Evolutionary conservation across 805 yeast genomes (phyloP).

Genomic region (Saccharomycopsis guyanensis): DNA sequence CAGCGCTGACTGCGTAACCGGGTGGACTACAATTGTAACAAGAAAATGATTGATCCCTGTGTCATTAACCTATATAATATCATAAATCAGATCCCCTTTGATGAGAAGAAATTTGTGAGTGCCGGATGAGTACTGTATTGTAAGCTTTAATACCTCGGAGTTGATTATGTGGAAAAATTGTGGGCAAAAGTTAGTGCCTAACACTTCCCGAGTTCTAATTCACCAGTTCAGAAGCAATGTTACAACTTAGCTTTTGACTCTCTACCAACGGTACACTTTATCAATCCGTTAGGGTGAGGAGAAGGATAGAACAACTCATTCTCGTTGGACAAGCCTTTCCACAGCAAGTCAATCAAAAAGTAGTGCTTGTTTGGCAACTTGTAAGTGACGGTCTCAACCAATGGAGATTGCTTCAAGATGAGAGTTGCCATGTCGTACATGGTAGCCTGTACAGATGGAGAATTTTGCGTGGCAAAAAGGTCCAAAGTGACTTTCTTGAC

Average conservation of each 20-base stretch:
- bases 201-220: too few relatives aligned
- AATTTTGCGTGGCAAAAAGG: slow-evolving; percentile 75
- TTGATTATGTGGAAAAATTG: too few relatives aligned
- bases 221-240: too few relatives aligned
- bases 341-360: slow-evolving; percentile 64
- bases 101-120: too few relatives aligned
- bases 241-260: slow-evolving; percentile 47
- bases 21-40: too few relatives aligned
- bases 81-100: too few relatives aligned
- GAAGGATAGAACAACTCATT: slow-evolving; percentile 83
- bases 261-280: slow-evolving; percentile 81
- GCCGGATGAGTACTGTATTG: too few relatives aligned
- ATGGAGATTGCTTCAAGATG: slow-evolving; percentile 52
- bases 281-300: slow-evolving; percentile 89
- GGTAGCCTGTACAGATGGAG: slow-evolving; percentile 94
- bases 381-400: slow-evolving; percentile 60
- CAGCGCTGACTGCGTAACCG: too few relatives aligned
- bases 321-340: slow-evolving; percentile 70
- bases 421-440: slow-evolving; percentile 87
- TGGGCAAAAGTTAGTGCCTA: too few relatives aligned
- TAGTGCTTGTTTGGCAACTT: slow-evolving; percentile 89
- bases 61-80: too few relatives aligned
- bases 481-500: slow-evolving; percentile 68
- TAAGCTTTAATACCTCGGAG: too few relatives aligned
- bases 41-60: too few relatives aligned